phyloP scores from a whole-genome alignment of 345 rosid species.

The Camelina hispida region DNA sequence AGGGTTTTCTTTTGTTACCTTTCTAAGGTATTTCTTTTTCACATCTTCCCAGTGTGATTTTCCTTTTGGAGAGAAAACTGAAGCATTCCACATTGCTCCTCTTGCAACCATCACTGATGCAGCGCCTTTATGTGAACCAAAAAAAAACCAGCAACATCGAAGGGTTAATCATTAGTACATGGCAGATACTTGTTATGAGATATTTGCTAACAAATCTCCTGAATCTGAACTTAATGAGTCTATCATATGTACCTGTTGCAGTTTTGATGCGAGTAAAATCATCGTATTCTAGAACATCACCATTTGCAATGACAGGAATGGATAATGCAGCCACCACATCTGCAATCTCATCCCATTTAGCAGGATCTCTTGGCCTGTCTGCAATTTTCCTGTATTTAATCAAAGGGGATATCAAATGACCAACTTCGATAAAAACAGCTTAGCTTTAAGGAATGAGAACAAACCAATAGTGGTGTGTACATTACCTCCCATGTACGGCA shows the following conservation, averaged over 20 bases:
- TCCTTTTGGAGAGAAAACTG: conserved; percentile 80
- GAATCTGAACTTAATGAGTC: background rate
- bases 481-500: conserved; percentile 93
- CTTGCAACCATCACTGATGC: conserved; percentile 93
- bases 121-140: conserved; percentile 58
- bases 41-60: conserved; percentile 76
- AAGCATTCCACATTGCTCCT: conserved; percentile 97
- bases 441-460: conserved; percentile 4
- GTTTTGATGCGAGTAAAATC: conserved; percentile 69
- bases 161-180: conserved; percentile 3
- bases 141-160: background rate
- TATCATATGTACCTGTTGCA: conserved; percentile 66
- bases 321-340: conserved; percentile 82
- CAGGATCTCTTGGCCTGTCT: conserved; percentile 95
- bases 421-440: conserved; percentile 12
- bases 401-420: conserved; percentile 20
- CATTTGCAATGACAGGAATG: conserved; percentile 95
- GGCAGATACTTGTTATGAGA: background rate
- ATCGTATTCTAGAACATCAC: conserved; percentile 81
- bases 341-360: conserved; percentile 89
- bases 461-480: background rate
- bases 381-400: conserved; percentile 67
- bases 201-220: background rate
- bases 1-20: conserved; percentile 48
- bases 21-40: conserved; percentile 69